Conservation (phyloP, 257 asterid genomes). For the Haberlea rhodopensis region DNA sequence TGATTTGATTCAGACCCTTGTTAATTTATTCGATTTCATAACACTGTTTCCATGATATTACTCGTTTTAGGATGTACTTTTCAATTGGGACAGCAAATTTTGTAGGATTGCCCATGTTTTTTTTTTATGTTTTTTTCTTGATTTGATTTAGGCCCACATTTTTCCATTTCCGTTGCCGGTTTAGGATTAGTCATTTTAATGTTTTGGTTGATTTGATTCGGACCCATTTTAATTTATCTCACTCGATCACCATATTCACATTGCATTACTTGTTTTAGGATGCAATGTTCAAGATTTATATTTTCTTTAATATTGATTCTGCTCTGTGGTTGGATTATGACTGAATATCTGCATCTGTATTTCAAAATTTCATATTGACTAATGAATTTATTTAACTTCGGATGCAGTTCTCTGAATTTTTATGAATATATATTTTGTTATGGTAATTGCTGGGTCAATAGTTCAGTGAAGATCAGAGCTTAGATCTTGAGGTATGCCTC, state of each 20-base stretch:
- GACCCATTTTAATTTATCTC: background rate
- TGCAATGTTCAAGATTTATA: background rate
- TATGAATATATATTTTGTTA: background rate
- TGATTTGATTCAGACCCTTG: conserved; percentile 13
- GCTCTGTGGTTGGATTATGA: background rate
- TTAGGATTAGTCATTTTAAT: background rate
- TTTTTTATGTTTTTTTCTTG: background rate
- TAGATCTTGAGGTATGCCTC: too few species aligned
- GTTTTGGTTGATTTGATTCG: background rate
- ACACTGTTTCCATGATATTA: background rate
- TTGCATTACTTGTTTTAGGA: background rate
- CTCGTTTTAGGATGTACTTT: background rate
- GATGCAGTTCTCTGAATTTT: background rate
- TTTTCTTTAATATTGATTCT: background rate
- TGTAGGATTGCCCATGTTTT: background rate
- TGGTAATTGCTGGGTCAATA: background rate
- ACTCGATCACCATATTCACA: background rate
- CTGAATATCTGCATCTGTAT: background rate
- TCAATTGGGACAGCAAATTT: background rate
- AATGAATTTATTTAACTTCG: background rate
- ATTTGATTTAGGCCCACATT: too few species aligned
- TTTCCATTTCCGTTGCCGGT: too few species aligned
- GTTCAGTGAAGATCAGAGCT: too few species aligned
- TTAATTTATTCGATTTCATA: background rate
- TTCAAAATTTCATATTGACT: background rate